Conservation (phyloP, 257 asterid genomes). For the Ilex asprella region DNA sequence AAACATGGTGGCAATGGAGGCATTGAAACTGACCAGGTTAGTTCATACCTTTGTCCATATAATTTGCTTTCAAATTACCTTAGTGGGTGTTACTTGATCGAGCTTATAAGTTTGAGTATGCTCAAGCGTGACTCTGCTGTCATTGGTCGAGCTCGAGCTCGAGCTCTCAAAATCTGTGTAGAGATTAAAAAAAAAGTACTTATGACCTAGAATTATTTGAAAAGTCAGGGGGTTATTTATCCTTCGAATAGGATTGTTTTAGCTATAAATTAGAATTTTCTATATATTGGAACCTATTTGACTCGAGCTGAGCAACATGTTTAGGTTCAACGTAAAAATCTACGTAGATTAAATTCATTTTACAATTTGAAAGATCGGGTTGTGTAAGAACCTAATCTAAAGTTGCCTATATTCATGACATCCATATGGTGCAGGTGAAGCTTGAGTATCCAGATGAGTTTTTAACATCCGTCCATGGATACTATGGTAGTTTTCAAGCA, state of each 20-base stretch:
- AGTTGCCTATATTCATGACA: neutral
- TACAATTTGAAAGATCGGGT: neutral
- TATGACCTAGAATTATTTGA: no score
- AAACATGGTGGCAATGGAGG: conserved; percentile 79
- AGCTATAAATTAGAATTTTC: no score
- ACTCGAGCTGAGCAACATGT: neutral
- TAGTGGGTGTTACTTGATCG: neutral
- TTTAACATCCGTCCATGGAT: conserved; percentile 55
- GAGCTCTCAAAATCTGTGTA: neutral
- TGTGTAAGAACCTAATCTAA: neutral
- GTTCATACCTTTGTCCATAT: neutral
- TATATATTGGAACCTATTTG: no score
- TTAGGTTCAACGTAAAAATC: neutral
- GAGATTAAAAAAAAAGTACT: neutral
- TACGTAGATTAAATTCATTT: neutral
- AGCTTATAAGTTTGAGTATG: neutral
- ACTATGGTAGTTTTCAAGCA: conserved; percentile 51
- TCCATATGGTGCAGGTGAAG: conserved; percentile 31
- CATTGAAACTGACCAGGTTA: conserved; percentile 43
- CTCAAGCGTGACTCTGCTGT: neutral
- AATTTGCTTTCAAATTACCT: neutral
- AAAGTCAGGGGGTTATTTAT: no score
- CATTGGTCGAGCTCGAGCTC: neutral
- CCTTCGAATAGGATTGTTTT: no score
- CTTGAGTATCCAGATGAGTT: conserved; percentile 68